A percentile compares a stretch with the other conserved stretches of the same genome.
Conservation (phyloP, 257 asterid genomes). For the Solanum pimpinellifolium region DNA sequence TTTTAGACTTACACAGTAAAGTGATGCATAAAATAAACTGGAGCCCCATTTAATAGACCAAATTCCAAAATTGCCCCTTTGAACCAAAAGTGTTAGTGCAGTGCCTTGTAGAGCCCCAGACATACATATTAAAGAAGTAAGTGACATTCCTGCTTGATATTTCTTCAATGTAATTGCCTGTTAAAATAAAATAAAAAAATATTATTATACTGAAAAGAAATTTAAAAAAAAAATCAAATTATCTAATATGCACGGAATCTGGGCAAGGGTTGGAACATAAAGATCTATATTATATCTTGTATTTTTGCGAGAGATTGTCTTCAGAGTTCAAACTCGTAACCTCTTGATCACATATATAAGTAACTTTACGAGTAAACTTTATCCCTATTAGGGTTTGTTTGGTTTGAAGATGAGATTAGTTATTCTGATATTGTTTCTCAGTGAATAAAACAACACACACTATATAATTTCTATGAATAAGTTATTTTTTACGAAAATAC, state of each 20-base stretch:
- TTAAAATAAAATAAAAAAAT: neutral
- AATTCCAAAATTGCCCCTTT: constrained; percentile 26
- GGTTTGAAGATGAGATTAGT: neutral
- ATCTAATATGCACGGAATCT: neutral
- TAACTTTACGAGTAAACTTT: neutral
- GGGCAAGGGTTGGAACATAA: no score
- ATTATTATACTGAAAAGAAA: neutral
- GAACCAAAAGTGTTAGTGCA: constrained; percentile 33
- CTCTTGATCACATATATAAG: neutral
- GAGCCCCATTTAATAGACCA: constrained; percentile 51
- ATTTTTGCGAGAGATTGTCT: no score
- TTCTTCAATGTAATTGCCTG: constrained; percentile 40
- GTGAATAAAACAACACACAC: no score
- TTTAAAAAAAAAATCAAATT: neutral
- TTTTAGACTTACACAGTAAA: constrained; percentile 29
- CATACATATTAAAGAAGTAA: constrained; percentile 41
- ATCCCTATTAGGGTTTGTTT: neutral
- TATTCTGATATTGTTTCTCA: no score
- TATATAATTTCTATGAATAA: no score
- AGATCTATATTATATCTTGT: no score
- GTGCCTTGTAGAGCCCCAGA: constrained; percentile 39
- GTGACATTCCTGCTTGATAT: constrained; percentile 53
- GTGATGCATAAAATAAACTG: constrained; percentile 30
- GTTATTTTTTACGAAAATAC: no score
- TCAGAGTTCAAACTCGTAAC: neutral